Evolutionary conservation across 2,329 filamentous ascomycete genomes (phyloP).

Genomic region (Fusarium floridanum): DNA sequence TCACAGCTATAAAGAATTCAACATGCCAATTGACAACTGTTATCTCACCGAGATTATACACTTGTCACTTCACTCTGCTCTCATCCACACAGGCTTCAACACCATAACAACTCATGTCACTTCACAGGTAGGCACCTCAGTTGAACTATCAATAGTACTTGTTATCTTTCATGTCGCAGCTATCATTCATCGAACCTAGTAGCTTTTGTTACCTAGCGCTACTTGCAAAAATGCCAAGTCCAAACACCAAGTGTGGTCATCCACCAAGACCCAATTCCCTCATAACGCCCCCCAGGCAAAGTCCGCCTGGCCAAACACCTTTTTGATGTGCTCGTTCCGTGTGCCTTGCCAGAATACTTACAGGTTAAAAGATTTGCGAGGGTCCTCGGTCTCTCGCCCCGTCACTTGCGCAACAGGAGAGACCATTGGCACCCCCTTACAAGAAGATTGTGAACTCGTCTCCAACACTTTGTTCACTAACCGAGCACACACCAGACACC

Average conservation of each 20-base stretch:
- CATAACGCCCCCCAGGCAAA: conserved; percentile 48
- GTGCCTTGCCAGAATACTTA: conserved; percentile 54
- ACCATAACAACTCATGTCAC: neutral
- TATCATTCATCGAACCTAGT: conserved; percentile 41
- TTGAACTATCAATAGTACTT: conserved; percentile 18
- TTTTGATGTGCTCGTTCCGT: conserved; percentile 59
- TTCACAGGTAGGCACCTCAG: neutral
- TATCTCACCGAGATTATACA: neutral
- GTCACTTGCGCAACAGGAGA: conserved; percentile 13
- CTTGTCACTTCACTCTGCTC: neutral
- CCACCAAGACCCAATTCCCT: conserved; percentile 41
- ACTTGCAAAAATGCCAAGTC: conserved; percentile 36
- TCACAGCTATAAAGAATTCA: neutral
- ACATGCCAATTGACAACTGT: neutral
- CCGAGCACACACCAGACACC: conserved; percentile 36
- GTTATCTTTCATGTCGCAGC: conserved; percentile 40
- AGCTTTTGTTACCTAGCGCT: conserved; percentile 49
- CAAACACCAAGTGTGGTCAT: conserved; percentile 48
- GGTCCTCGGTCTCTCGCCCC: conserved; percentile 17
- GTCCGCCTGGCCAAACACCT: conserved; percentile 56
- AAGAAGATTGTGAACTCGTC: conserved; percentile 31
- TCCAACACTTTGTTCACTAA: conserved; percentile 25
- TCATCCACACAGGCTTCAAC: neutral
- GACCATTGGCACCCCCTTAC: conserved; percentile 5
- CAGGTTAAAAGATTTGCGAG: conserved; percentile 39